These are phyloP conservation scores for Oldenlandia corymbosa DNA, from an alignment of 257 asterid species.

Conservation along the genomic window DNA sequence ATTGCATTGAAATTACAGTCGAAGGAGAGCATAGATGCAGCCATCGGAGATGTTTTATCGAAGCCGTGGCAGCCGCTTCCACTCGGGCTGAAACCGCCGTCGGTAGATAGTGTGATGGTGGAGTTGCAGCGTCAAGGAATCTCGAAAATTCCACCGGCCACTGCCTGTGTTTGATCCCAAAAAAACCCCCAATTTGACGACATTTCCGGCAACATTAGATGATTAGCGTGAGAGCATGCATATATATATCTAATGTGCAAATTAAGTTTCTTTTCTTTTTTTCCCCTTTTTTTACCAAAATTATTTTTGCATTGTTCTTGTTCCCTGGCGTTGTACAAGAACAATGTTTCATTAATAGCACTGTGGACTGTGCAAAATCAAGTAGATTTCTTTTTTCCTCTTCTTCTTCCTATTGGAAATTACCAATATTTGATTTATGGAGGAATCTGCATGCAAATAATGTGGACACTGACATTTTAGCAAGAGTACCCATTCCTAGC, in stretches of 20 bases:
- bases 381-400: not conserved
- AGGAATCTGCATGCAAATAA: too few relatives aligned
- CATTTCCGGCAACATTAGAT: slow-evolving; percentile 32
- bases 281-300: not conserved
- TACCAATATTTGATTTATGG: too few relatives aligned
- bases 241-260: slow-evolving; percentile 6
- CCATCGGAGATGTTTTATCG: slow-evolving; percentile 76
- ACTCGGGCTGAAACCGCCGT: slow-evolving; percentile 84
- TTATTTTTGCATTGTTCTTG: slow-evolving; percentile 26
- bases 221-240: slow-evolving; percentile 17
- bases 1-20: slow-evolving; percentile 36
- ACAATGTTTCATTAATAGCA: slow-evolving; percentile 14
- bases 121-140: slow-evolving; percentile 83
- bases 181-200: slow-evolving; percentile 52
- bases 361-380: slow-evolving; percentile 3
- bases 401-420: too few relatives aligned
- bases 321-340: slow-evolving; percentile 13
- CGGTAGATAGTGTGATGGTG: slow-evolving; percentile 61
- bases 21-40: slow-evolving; percentile 93
- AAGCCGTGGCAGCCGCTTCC: slow-evolving; percentile 98
- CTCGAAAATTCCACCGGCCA: slow-evolving; percentile 72
- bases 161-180: slow-evolving; percentile 27
- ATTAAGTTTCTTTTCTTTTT: not conserved
- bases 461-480: too few relatives aligned
- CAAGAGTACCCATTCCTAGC: too few relatives aligned